Evolutionary conservation across 139 green algal genomes (phyloP), one percentile per base, ranked within the genome.

Genomic region (Chlamydomonas incerta): DNA sequence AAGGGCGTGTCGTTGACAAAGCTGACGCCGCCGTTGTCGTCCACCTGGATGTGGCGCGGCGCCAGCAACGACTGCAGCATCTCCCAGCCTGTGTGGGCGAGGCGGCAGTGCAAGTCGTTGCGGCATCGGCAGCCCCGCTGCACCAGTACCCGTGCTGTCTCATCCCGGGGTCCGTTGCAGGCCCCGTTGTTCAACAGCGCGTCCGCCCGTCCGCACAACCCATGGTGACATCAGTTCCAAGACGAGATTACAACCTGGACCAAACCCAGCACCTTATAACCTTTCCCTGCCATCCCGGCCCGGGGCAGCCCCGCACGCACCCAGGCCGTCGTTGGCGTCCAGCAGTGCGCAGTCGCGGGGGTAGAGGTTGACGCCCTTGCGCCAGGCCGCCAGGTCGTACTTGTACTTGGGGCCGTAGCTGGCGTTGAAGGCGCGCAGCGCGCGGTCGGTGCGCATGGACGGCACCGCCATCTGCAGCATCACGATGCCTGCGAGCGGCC

Each of bases 341-440:
- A 98, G 89, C 52, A 95, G 34, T 17, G 90, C 92, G 23, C 91
- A 96, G 50, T 97, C 88, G 11, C 87, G 82, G 26, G 87, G 47
- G 2, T 88, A 65, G 60, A 96, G 87, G 63, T 83, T 82, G 33
- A 68, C 89, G 62, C 58, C 86, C 0, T 35, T 72, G 18, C 94
- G 90, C 95, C 96, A 98, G 28, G 88, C 86, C 15, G 91, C 58
- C 52, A 98, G 82, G 89, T 98, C 94, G 82, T 96, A 94, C 11
- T 91, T 74, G 65, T 81, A 94, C 80, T 87, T 91, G 67, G 65
- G 60, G n/a, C 80, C 83, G 57, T 91, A 94, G 24, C 58, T 58
- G 1, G 67, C 67, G 72, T 93, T 95, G 92, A 97, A 98, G 57
- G 87, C 79, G 29, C 88, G 88, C 24, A 99, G 91, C 0, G 67